Percentiles rank a stretch among this genome's conserved stretches.
Conservation (phyloP, 805 yeast genomes). For the Lipomyces sp. region DNA sequence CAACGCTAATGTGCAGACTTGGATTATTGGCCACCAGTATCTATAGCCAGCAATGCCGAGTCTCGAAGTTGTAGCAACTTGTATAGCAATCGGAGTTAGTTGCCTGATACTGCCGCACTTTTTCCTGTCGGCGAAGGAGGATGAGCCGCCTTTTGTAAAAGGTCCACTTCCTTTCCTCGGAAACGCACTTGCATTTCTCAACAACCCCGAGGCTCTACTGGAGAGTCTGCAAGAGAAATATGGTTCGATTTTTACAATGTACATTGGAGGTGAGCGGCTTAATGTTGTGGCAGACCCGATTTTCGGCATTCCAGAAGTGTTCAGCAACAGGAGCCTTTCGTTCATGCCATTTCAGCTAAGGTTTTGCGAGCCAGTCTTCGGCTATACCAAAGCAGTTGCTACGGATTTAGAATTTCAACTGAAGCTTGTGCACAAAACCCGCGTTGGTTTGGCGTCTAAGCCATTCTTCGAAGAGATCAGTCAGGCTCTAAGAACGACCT, state of each 20-base stretch:
- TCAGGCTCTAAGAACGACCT: neutral
- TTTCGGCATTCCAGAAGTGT: conserved; percentile 12
- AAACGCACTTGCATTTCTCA: conserved; percentile 13
- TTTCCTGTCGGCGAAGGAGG: neutral
- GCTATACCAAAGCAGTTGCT: conserved; percentile 9
- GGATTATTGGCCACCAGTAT: too few relatives aligned
- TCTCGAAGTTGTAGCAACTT: neutral
- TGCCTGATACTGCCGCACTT: neutral
- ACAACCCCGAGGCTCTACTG: conserved; percentile 7
- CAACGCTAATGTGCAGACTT: too few relatives aligned
- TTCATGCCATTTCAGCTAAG: conserved; percentile 10
- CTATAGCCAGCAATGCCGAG: too few relatives aligned
- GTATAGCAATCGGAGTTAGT: neutral
- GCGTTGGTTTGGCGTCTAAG: neutral
- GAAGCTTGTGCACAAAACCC: conserved; percentile 2
- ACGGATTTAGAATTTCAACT: conserved; percentile 9
- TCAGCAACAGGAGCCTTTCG: conserved; percentile 6
- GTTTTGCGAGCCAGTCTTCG: conserved; percentile 8
- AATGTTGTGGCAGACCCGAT: conserved; percentile 25
- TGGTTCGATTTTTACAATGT: conserved; percentile 25
- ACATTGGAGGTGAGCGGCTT: conserved; percentile 24
- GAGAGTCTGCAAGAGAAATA: conserved; percentile 11
- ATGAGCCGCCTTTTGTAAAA: conserved; percentile 18
- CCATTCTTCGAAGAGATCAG: conserved; percentile 6
- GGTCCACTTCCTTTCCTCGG: conserved; percentile 28